These are phyloP conservation scores for Umbelopsis sp. DNA, from an alignment of 371 early-diverging fungal species.

Conservation along the genomic window DNA sequence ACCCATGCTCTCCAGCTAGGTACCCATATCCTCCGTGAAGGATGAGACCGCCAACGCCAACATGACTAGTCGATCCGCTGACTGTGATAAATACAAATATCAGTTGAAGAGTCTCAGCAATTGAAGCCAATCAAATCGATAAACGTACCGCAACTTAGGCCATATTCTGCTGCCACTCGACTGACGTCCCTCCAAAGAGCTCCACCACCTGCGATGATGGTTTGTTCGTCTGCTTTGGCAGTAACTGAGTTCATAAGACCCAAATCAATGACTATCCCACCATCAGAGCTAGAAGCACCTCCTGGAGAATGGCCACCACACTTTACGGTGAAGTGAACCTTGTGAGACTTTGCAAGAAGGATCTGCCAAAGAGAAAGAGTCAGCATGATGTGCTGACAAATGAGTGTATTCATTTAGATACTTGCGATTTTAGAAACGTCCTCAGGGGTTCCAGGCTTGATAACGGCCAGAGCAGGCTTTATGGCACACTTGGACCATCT, in stretches of 20 bases:
- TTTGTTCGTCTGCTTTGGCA: conserved; percentile 33
- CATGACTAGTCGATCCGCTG: conserved; percentile 40
- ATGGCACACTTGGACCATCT: conserved; percentile 36
- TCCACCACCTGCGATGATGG: conserved; percentile 42
- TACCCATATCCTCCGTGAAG: conserved; percentile 53
- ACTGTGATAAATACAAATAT: conserved; percentile 22
- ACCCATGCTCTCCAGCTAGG: conserved; percentile 46
- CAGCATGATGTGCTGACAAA: background rate
- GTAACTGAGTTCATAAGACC: conserved; percentile 26
- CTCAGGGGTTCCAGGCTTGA: conserved; percentile 28
- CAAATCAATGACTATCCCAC: conserved; percentile 47
- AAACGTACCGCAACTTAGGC: conserved; percentile 45
- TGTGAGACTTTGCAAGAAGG: conserved; percentile 27
- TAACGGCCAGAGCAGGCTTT: conserved; percentile 30
- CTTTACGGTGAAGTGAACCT: conserved; percentile 38
- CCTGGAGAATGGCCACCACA: conserved; percentile 67
- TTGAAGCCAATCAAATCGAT: conserved; percentile 16
- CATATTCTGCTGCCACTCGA: conserved; percentile 37
- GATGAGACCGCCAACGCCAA: conserved; percentile 49
- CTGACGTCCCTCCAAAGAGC: conserved; percentile 40
- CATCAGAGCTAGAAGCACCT: conserved; percentile 44
- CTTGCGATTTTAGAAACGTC: conserved; percentile 37
- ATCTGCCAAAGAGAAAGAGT: conserved; percentile 23
- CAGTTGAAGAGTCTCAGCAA: background rate
- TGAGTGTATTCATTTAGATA: background rate